These are phyloP conservation scores for Thielaviopsis punctulata DNA, from an alignment of 2,329 filamentous ascomycete genomes.

Conservation along the genomic window DNA sequence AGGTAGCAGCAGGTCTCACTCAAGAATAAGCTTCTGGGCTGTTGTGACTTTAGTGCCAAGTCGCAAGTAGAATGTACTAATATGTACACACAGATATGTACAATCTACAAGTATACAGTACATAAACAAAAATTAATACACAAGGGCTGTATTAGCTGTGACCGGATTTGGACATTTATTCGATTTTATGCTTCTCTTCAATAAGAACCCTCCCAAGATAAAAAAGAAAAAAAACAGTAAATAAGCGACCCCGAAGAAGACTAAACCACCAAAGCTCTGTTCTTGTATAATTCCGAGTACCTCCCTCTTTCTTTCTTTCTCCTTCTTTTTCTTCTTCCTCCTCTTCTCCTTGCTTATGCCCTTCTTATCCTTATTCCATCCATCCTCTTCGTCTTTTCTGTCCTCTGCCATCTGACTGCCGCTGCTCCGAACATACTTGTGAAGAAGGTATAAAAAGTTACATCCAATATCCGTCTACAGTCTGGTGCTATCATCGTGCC, in stretches of 20 bases:
- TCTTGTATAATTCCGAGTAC: slow-evolving; percentile 3
- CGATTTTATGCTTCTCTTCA: not conserved
- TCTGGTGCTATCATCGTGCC: not conserved
- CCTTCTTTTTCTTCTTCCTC: not conserved
- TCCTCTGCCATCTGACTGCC: too few species aligned
- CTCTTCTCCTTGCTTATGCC: not conserved
- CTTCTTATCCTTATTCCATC: not conserved
- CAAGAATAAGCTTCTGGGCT: too few species aligned
- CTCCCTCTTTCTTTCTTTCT: slow-evolving; percentile 1
- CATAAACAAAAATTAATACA: too few species aligned
- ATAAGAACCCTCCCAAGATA: not conserved
- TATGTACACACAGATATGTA: too few species aligned
- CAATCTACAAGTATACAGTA: too few species aligned
- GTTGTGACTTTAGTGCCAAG: too few species aligned
- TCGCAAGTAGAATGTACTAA: too few species aligned
- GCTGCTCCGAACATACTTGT: too few species aligned
- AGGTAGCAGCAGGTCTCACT: too few species aligned
- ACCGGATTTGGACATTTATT: not conserved
- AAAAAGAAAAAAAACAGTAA: not conserved
- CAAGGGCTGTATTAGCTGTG: not conserved
- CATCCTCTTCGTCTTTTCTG: not conserved
- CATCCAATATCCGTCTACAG: not conserved
- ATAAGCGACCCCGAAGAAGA: slow-evolving; percentile 4
- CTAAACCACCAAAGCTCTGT: slow-evolving; percentile 3
- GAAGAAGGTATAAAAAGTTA: too few species aligned